Base-by-base conservation (phyloP, 108 stramenopile genomes). In the Stephanodiscus triporus region DNA sequence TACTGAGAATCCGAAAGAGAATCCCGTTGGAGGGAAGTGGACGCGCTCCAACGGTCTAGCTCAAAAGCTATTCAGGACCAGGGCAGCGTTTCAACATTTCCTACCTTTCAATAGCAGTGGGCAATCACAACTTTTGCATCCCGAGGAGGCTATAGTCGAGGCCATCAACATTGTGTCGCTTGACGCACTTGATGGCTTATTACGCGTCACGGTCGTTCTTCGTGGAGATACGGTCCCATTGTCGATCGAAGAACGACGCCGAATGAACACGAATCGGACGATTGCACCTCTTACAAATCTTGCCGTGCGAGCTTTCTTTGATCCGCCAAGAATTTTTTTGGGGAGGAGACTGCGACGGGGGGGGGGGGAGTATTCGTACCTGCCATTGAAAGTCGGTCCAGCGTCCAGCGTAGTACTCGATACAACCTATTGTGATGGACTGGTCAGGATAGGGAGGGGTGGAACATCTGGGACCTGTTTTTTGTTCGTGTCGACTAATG, bases 11-110 rank as follows among this genome's bases (percentile, higher is more conserved):
- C 66, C 73, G 16, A 77, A 80, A 19, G 86, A 91, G 2, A 89
- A 89, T 73, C 91, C 91, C 9, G 91, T 89, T 22, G 91, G 91
- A 23, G 91, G 91, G 6, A 88, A 88, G 73, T 92, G 91, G 91
- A 89, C 91, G 32, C 84, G 91, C 14, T 57, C 75, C 4, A 82
- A 63, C 20, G 76, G 83, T 43, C 22, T 75, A 1, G 76, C 75
- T 0, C 87, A 88, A 68, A 81, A 78, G 59, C 50, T 92, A 19
- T 75, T 86, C 32, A 38, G 23, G 14, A 84, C 85, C 6, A 16
- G 83, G 49, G 78, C 75, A 23, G 82, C 87, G 0, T 80, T 82
- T 63, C 91, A 92, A 70, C 91, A 92, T 45, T 57, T 92, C 0
- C 56, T 92, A 32, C 89, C 87, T 0, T 43, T 66, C 66, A 85